Evolutionary conservation across 352 stramenopile species (phyloP).

Genomic region (Globisporangium emineosum): DNA sequence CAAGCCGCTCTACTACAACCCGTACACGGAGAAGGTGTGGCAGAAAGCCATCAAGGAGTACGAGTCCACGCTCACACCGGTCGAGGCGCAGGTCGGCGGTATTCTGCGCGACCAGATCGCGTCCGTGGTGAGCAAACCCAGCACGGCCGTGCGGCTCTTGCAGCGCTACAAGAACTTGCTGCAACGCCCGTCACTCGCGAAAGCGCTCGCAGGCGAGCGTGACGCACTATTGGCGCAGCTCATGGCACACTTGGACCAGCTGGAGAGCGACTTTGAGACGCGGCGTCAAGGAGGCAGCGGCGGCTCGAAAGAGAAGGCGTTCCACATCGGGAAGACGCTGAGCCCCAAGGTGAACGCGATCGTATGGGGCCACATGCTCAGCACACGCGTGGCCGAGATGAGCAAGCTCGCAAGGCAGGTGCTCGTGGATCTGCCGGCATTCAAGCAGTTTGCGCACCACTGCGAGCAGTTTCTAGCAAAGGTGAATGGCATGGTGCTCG

Average conservation of each 20-base stretch:
- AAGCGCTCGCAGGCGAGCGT: constrained; percentile 73
- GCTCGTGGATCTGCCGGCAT: constrained; percentile 61
- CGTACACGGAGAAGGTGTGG: constrained; percentile 89
- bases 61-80: constrained; percentile 71
- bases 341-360: constrained; percentile 82
- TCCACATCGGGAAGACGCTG: constrained; percentile 81
- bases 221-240: constrained; percentile 88
- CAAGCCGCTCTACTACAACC: constrained; percentile 86
- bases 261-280: constrained; percentile 85
- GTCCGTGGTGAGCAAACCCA: constrained; percentile 50
- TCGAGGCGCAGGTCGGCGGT: constrained; percentile 79
- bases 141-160: constrained; percentile 74
- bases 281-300: constrained; percentile 24
- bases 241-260: constrained; percentile 78
- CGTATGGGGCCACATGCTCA: constrained; percentile 79
- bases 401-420: constrained; percentile 43
- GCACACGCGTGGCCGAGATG: constrained; percentile 57
- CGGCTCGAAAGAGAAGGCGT: constrained; percentile 20
- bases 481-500: constrained; percentile 62
- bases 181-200: constrained; percentile 68
- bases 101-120: constrained; percentile 81
- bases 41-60: constrained; percentile 65
- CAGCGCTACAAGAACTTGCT: constrained; percentile 87
- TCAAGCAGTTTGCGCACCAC: constrained; percentile 48
- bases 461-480: constrained; percentile 51